Percentiles rank a stretch among this genome's conserved stretches.
Evolutionary conservation across 805 yeast genomes (phyloP).

Genomic region (Starmera caribaea): DNA sequence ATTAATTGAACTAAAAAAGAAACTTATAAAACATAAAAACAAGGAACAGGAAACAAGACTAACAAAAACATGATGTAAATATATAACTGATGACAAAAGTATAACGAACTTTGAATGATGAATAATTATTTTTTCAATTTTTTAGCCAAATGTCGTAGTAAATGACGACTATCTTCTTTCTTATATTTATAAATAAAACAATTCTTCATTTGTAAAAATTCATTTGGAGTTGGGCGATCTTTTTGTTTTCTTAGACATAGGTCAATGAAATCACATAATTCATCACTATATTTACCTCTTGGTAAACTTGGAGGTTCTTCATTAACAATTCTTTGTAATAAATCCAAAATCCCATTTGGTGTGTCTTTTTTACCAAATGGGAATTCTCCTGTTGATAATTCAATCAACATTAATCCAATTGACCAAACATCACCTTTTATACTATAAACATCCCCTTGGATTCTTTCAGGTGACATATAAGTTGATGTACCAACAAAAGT

Average conservation of each 20-base stretch:
- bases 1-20: too few species aligned
- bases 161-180: constrained; percentile 21
- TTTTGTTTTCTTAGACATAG: constrained; percentile 62
- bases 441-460: constrained; percentile 88
- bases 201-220: constrained; percentile 37
- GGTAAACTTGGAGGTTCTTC: constrained; percentile 80
- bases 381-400: constrained; percentile 75
- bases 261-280: constrained; percentile 59
- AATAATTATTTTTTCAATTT: constrained; percentile 11
- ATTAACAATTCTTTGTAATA: constrained; percentile 86
- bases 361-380: constrained; percentile 61
- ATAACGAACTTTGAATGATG: too few species aligned
- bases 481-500: constrained; percentile 98
- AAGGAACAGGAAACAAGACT: too few species aligned
- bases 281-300: constrained; percentile 27
- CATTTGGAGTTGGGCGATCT: constrained; percentile 65
- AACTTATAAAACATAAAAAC: too few species aligned
- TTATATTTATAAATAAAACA: constrained; percentile 22
- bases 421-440: constrained; percentile 99
- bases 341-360: constrained; percentile 84
- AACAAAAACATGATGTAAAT: too few species aligned
- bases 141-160: constrained; percentile 33
- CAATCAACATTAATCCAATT: constrained; percentile 81
- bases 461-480: constrained; percentile 96
- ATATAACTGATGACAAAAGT: too few species aligned